Evolutionary conservation across 345 rosid species (phyloP).

Genomic region (Kernera saxatilis): DNA sequence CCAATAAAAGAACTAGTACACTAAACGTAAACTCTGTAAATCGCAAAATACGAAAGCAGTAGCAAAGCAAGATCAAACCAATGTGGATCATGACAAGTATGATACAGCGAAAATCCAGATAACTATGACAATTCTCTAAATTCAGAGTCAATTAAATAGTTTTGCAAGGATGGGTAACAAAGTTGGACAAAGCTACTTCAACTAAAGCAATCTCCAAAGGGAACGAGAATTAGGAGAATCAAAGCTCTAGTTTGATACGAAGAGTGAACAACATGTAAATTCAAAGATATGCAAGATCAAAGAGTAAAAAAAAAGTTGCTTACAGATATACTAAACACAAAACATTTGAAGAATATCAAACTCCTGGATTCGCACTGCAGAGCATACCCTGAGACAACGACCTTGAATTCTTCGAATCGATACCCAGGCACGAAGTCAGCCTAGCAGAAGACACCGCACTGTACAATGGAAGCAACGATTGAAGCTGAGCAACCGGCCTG

Average conservation of each 20-base stretch:
- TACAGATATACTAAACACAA: constrained; percentile 54
- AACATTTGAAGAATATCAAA: constrained; percentile 64
- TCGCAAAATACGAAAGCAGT: not conserved
- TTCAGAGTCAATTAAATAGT: not conserved
- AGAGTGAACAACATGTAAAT: not conserved
- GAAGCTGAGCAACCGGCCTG: constrained; percentile 65
- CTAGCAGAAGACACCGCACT: constrained; percentile 80
- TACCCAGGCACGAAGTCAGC: constrained; percentile 82
- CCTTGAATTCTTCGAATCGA: constrained; percentile 66
- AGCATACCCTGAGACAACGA: constrained; percentile 99
- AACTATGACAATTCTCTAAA: not conserved
- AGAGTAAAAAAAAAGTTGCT: constrained; percentile 40
- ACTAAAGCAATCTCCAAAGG: not conserved
- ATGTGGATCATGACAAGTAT: not conserved
- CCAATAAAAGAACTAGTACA: not conserved
- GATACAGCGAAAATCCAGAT: not conserved
- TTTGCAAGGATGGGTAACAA: not conserved
- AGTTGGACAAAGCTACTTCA: not conserved
- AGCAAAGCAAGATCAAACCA: not conserved
- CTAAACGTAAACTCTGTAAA: not conserved
- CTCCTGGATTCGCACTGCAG: constrained; percentile 94
- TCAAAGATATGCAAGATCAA: constrained; percentile 7
- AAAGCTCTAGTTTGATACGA: not conserved
- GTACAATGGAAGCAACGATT: constrained; percentile 81
- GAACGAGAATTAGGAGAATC: not conserved